These are phyloP conservation scores for Metarhizium rileyi DNA, from an alignment of 2,329 filamentous ascomycete species.

Conservation along the genomic window DNA sequence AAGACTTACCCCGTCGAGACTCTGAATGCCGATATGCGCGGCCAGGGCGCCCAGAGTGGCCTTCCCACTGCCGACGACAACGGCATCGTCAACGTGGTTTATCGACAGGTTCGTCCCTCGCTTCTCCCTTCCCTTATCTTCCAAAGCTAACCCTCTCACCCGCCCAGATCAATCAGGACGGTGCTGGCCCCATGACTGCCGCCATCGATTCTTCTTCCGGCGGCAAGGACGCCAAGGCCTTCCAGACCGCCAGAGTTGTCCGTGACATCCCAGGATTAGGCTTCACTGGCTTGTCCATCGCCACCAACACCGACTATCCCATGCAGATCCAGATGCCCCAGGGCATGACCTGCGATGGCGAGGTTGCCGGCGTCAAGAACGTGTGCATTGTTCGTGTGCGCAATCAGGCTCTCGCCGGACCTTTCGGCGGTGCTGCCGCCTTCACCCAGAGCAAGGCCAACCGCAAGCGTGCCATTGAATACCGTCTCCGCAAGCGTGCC, in stretches of 20 bases:
- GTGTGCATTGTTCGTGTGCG: conserved; percentile 53
- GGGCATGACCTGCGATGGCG: conserved; percentile 58
- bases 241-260: conserved; percentile 48
- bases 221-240: conserved; percentile 49
- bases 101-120: conserved; percentile 32
- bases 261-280: conserved; percentile 51
- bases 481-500: conserved; percentile 4
- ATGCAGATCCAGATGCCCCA: conserved; percentile 54
- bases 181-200: conserved; percentile 53
- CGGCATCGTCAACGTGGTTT: conserved; percentile 52
- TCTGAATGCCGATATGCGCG: conserved; percentile 42
- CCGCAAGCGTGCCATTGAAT: conserved; percentile 49
- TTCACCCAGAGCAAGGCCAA: conserved; percentile 47
- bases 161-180: conserved; percentile 59
- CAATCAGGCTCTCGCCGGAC: conserved; percentile 48
- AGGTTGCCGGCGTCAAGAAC: conserved; percentile 46
- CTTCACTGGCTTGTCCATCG: conserved; percentile 46
- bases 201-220: conserved; percentile 53
- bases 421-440: conserved; percentile 52
- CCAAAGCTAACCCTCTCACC: background rate
- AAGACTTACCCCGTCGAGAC: conserved; percentile 34
- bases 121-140: background rate
- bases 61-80: conserved; percentile 51
- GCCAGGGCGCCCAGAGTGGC: conserved; percentile 40
- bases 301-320: conserved; percentile 54